Conservation (phyloP, 768 basidiomycete species). For the Russula compacta region DNA sequence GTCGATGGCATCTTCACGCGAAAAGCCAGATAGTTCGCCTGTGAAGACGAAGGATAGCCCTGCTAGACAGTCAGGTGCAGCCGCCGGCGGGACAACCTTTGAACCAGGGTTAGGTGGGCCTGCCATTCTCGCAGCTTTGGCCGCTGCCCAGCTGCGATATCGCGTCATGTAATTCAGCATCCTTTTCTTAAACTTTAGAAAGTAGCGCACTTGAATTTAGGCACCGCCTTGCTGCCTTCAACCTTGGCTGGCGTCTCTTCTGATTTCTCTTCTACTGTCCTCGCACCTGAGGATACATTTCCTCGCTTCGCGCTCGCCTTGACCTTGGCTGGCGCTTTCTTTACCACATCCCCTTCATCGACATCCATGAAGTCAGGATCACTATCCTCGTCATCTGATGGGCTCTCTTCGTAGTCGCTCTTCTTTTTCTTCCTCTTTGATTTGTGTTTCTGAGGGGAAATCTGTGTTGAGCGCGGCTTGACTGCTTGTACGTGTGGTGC, state of each 20-base stretch:
- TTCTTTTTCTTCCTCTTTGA: slow-evolving; percentile 27
- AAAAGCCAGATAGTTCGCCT: slow-evolving; percentile 79
- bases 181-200: neutral
- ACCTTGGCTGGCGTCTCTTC: slow-evolving; percentile 14
- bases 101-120: slow-evolving; percentile 50
- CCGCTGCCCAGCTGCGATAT: slow-evolving; percentile 37
- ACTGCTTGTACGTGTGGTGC: neutral
- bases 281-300: neutral
- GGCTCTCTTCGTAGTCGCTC: slow-evolving; percentile 29
- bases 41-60: slow-evolving; percentile 94
- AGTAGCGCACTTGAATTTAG: slow-evolving; percentile 31
- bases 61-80: slow-evolving; percentile 71
- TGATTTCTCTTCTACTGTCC: slow-evolving; percentile 14
- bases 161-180: neutral
- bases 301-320: slow-evolving; percentile 11
- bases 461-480: slow-evolving; percentile 15
- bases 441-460: slow-evolving; percentile 19
- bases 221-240: slow-evolving; percentile 24
- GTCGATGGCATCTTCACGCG: slow-evolving; percentile 79
- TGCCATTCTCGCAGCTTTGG: slow-evolving; percentile 51
- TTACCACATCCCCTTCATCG: slow-evolving; percentile 17
- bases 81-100: slow-evolving; percentile 56
- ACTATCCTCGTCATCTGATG: slow-evolving; percentile 22
- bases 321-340: slow-evolving; percentile 18
- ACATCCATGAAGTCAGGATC: slow-evolving; percentile 20